These are phyloP conservation scores for Cystofilobasidium capitatum DNA, from an alignment of 768 basidiomycete species.

Conservation along the genomic window DNA sequence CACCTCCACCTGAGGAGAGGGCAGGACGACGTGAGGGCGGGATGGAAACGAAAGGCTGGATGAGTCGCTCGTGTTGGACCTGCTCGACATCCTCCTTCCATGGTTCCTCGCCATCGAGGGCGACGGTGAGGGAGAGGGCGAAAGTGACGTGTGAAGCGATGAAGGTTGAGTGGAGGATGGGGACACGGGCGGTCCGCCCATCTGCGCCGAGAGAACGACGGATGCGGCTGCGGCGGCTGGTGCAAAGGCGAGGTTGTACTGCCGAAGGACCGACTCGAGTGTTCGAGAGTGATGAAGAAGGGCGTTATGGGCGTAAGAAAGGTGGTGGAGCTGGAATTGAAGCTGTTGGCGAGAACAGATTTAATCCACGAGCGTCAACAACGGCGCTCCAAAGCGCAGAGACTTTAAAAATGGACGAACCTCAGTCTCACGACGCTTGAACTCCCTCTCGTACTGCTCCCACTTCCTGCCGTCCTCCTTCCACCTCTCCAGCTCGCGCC, in stretches of 20 bases:
- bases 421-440: neutral
- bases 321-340: neutral
- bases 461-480: neutral
- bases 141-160: neutral
- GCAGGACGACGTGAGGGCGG: neutral
- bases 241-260: constrained; percentile 3
- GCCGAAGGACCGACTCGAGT: neutral
- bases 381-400: neutral
- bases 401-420: neutral
- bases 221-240: neutral
- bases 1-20: neutral
- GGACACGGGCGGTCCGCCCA: neutral
- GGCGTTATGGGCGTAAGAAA: neutral
- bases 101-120: neutral
- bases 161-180: neutral
- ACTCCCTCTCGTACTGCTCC: neutral
- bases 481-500: neutral
- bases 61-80: neutral
- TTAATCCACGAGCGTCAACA: neutral
- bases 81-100: neutral
- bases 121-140: neutral
- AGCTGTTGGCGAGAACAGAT: neutral
- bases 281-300: neutral
- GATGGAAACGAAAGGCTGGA: neutral
- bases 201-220: neutral